Conservation (phyloP, 2,329 filamentous ascomycete genomes). For the Cryphonectria parasitica region DNA sequence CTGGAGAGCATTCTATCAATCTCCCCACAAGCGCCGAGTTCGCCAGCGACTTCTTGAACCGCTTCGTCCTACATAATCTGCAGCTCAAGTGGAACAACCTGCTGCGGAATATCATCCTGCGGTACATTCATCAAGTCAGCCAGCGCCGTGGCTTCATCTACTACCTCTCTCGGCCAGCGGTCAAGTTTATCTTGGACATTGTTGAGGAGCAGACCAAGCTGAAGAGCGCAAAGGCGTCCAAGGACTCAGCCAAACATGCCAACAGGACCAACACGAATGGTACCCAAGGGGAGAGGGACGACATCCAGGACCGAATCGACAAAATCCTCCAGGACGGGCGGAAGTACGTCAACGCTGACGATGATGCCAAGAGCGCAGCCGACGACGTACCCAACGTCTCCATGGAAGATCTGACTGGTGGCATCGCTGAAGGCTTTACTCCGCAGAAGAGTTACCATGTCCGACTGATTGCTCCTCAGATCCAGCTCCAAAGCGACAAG, state of each 20-base stretch:
- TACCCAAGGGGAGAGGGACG: slow-evolving; percentile 45
- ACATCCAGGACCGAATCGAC: slow-evolving; percentile 83
- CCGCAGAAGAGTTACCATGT: slow-evolving; percentile 94
- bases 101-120: slow-evolving; percentile 90
- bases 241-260: slow-evolving; percentile 26
- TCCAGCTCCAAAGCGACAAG: slow-evolving; percentile 97
- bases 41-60: slow-evolving; percentile 94
- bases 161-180: slow-evolving; percentile 91
- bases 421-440: slow-evolving; percentile 85
- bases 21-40: slow-evolving; percentile 77
- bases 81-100: slow-evolving; percentile 99
- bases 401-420: slow-evolving; percentile 68
- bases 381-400: slow-evolving; percentile 43
- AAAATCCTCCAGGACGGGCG: slow-evolving; percentile 84
- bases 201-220: slow-evolving; percentile 89
- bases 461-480: slow-evolving; percentile 93
- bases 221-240: slow-evolving; percentile 48
- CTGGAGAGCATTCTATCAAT: slow-evolving; percentile 65
- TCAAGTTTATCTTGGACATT: slow-evolving; percentile 98
- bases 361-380: slow-evolving; percentile 40
- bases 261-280: slow-evolving; percentile 34
- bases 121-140: slow-evolving; percentile 96
- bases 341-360: slow-evolving; percentile 77
- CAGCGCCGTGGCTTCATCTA: slow-evolving; percentile 96
- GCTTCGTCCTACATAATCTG: slow-evolving; percentile 96